phyloP scores from a whole-genome alignment of 805 yeast species.

The Pachysolen tannophilus region DNA sequence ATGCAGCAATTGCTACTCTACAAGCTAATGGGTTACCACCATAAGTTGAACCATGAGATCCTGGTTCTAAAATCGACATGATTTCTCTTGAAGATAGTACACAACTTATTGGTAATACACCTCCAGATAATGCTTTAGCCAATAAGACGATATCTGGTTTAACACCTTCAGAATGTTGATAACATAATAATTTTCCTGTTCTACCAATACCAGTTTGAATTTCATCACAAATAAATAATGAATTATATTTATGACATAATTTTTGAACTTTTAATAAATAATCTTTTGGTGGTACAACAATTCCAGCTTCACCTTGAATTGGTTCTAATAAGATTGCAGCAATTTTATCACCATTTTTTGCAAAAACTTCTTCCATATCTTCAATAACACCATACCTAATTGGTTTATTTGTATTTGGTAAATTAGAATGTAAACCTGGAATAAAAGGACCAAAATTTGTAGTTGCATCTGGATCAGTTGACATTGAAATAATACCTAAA shows the following conservation, averaged over 20 bases:
- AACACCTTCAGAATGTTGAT: slow-evolving; percentile 69
- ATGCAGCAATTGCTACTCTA: slow-evolving; percentile 87
- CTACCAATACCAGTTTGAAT: slow-evolving; percentile 97
- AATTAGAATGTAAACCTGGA: slow-evolving; percentile 72
- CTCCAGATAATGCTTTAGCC: slow-evolving; percentile 95
- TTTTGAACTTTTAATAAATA: slow-evolving; percentile 67
- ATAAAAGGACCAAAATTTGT: slow-evolving; percentile 86
- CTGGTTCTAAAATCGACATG: slow-evolving; percentile 85
- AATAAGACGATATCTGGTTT: slow-evolving; percentile 85
- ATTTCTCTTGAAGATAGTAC: slow-evolving; percentile 85
- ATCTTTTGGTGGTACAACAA: slow-evolving; percentile 83
- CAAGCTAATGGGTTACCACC: slow-evolving; percentile 97
- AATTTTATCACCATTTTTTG: slow-evolving; percentile 76
- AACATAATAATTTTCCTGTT: slow-evolving; percentile 90
- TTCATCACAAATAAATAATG: slow-evolving; percentile 89
- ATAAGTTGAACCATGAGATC: slow-evolving; percentile 95
- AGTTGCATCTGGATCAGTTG: slow-evolving; percentile 92
- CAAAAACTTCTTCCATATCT: slow-evolving; percentile 78
- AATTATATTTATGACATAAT: slow-evolving; percentile 77
- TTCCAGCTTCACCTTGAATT: slow-evolving; percentile 98
- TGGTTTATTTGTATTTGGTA: slow-evolving; percentile 64
- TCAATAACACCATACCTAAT: slow-evolving; percentile 80
- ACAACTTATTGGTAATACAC: slow-evolving; percentile 87
- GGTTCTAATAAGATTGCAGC: slow-evolving; percentile 93
- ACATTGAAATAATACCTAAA: slow-evolving; percentile 89